Evolutionary conservation across 2,329 filamentous ascomycete genomes (phyloP).

Genomic region (Trichoderma asperellum): DNA sequence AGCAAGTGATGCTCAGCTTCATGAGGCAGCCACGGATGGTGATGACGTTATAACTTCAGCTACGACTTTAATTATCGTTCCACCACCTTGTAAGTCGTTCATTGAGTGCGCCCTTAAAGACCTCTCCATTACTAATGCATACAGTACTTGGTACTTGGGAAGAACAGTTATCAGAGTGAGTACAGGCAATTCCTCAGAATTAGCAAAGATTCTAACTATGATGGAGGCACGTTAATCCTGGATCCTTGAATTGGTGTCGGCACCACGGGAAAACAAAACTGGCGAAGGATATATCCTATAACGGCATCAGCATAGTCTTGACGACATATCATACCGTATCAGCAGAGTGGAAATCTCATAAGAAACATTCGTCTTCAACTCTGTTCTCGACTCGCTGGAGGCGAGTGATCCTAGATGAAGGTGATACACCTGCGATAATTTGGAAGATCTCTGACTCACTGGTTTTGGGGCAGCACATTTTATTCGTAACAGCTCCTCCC

Average conservation of each 20-base stretch:
- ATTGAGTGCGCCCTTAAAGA: not conserved
- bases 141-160: conserved; percentile 20
- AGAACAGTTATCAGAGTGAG: conserved; percentile 13
- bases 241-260: conserved; percentile 32
- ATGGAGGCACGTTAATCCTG: conserved; percentile 32
- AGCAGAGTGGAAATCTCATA: conserved; percentile 40
- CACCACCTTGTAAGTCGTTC: conserved; percentile 14
- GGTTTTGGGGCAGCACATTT: no score
- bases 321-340: conserved; percentile 50
- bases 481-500: no score
- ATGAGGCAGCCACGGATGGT: no score
- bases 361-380: conserved; percentile 14
- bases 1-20: conserved; percentile 32
- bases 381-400: conserved; percentile 45
- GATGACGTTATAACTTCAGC: not conserved
- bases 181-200: not conserved
- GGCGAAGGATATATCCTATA: conserved; percentile 29
- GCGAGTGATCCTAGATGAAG: conserved; percentile 29
- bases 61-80: conserved; percentile 14
- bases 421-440: not conserved
- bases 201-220: not conserved
- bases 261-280: conserved; percentile 39
- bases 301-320: conserved; percentile 39
- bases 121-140: no score
- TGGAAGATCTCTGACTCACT: no score